These are phyloP conservation scores for Magnolia kwangsiensis DNA, from an alignment of 164 flowering plant species.

Conservation along the genomic window DNA sequence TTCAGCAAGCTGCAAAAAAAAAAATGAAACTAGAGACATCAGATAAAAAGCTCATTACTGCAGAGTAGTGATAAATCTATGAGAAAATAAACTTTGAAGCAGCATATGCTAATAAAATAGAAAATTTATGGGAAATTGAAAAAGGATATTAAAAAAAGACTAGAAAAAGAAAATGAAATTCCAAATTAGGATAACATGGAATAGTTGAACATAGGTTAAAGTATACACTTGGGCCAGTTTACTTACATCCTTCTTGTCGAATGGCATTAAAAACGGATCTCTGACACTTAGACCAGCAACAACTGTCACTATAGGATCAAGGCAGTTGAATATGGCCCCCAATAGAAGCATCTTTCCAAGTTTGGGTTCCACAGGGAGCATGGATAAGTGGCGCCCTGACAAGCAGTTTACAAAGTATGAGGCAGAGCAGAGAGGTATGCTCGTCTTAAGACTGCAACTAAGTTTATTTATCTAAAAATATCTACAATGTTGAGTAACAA, in stretches of 20 bases:
- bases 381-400: conserved; percentile 76
- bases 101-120: too few relatives aligned
- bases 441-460: not conserved
- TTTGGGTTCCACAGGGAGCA: conserved; percentile 98
- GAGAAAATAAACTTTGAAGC: too few relatives aligned
- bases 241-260: conserved; percentile 94
- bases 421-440: not conserved
- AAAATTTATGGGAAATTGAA: too few relatives aligned
- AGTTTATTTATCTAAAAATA: not conserved
- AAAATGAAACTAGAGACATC: conserved; percentile 4
- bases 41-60: not conserved
- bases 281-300: conserved; percentile 94
- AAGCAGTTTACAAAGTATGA: conserved; percentile 11
- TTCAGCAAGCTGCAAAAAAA: conserved; percentile 70
- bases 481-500: not conserved
- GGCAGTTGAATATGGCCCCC: conserved; percentile 82
- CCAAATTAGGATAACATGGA: not conserved
- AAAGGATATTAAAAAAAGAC: too few relatives aligned
- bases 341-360: conserved; percentile 94
- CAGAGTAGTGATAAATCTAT: too few relatives aligned
- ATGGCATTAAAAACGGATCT: conserved; percentile 86
- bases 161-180: too few relatives aligned
- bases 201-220: not conserved
- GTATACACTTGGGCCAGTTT: not conserved
- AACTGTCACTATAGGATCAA: conserved; percentile 81